Conservation (phyloP, 768 basidiomycete genomes). For the Tulasnella sp. region DNA sequence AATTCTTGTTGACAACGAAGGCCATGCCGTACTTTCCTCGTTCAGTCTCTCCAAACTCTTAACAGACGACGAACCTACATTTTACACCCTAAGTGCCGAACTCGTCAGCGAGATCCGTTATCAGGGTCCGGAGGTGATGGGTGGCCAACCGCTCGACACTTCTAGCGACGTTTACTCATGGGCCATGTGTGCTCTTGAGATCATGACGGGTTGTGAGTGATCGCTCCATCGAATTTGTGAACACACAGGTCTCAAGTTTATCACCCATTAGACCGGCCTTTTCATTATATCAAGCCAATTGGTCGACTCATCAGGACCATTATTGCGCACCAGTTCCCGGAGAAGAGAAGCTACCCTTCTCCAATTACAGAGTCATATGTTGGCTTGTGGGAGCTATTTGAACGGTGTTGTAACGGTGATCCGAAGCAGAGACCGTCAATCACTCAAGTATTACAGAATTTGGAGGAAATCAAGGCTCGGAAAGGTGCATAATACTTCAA, state of each 20-base stretch:
- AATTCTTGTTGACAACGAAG: slow-evolving; percentile 6
- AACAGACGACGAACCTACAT: neutral
- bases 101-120: neutral
- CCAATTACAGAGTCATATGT: neutral
- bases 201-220: slow-evolving; percentile 5
- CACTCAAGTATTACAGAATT: too few relatives aligned
- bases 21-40: neutral
- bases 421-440: neutral
- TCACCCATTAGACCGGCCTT: neutral
- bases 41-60: slow-evolving; percentile 2
- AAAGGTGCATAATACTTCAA: too few relatives aligned
- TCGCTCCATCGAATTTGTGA: too few relatives aligned
- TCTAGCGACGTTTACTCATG: slow-evolving; percentile 11
- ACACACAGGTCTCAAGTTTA: neutral
- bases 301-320: neutral
- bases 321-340: neutral
- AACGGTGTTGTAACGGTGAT: neutral
- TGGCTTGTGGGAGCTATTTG: neutral
- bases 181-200: slow-evolving; percentile 10
- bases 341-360: too few relatives aligned
- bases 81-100: neutral
- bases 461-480: too few relatives aligned
- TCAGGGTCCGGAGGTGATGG: slow-evolving; percentile 1
- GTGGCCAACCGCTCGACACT: neutral
- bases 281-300: neutral